phyloP scores from a whole-genome alignment of 2,329 filamentous ascomycete genomes.

The Alternaria hordeiaustralica region DNA sequence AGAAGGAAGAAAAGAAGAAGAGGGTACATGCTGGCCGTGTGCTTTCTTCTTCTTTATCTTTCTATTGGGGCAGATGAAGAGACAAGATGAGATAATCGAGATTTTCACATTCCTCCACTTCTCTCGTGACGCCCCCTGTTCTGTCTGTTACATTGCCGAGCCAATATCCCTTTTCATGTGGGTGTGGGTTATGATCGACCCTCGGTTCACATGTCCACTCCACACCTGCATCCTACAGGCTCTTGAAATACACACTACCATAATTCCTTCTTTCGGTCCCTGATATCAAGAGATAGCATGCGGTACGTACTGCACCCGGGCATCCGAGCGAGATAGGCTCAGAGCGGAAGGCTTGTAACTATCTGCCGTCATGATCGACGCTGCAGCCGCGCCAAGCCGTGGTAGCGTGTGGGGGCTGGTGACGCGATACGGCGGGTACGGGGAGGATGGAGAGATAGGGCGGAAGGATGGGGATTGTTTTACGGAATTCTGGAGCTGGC shows the following conservation, averaged over 20 bases:
- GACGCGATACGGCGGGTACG: background rate
- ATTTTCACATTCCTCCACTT: background rate
- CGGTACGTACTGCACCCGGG: background rate
- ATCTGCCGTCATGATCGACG: conserved; percentile 2
- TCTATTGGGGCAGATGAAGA: background rate
- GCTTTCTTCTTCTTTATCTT: background rate
- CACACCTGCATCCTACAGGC: background rate
- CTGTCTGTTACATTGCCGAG: background rate
- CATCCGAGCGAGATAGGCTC: background rate
- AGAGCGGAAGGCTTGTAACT: background rate
- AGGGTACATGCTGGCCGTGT: conserved; percentile 1
- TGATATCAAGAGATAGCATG: background rate
- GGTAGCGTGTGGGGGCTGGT: background rate
- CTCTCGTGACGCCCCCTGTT: background rate
- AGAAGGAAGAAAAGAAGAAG: background rate
- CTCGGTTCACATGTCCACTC: background rate
- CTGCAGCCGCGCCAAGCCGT: background rate
- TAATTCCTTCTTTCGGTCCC: background rate
- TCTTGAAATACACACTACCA: background rate
- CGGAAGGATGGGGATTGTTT: background rate
- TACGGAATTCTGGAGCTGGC: background rate
- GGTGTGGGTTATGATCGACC: background rate
- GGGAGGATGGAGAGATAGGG: background rate
- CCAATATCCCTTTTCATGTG: background rate
- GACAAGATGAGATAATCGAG: background rate